These are phyloP conservation scores for Naganishia sp. DNA, from an alignment of 1,284 basidiomycete genomes.

Conservation along the genomic window DNA sequence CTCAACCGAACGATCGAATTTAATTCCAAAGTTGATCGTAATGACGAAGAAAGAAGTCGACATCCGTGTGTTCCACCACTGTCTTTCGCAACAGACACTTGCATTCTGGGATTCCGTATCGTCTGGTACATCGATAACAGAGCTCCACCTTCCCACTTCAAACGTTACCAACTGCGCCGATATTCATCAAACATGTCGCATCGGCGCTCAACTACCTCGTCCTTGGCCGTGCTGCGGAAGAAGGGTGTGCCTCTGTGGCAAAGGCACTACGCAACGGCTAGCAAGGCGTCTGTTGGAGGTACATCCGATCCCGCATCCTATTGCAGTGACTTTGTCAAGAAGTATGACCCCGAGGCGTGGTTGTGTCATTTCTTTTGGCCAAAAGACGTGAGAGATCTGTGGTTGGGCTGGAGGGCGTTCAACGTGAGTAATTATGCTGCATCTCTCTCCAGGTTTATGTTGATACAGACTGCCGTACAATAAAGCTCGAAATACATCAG, in stretches of 20 bases:
- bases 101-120: no score
- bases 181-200: neutral
- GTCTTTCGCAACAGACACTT: no score
- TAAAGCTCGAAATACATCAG: slow-evolving; percentile 76
- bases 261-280: slow-evolving; percentile 5
- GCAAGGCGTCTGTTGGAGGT: slow-evolving; percentile 13
- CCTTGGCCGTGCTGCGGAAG: neutral
- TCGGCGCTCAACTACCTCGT: neutral
- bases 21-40: no score
- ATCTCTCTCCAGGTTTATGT: slow-evolving; percentile 26
- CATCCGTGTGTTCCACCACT: no score
- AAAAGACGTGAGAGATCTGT: slow-evolving; percentile 61
- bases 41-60: no score
- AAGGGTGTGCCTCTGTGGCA: no score
- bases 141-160: no score
- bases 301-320: slow-evolving; percentile 44
- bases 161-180: no score
- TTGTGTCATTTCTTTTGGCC: slow-evolving; percentile 78
- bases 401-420: slow-evolving; percentile 81
- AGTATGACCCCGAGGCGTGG: slow-evolving; percentile 65
- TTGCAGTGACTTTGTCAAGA: slow-evolving; percentile 50
- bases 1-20: no score
- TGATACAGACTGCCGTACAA: no score
- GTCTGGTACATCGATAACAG: no score
- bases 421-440: slow-evolving; percentile 63